Evolutionary conservation across 164 flowering plant genomes (phyloP).

Genomic region (Chloranthus sessilifolius): DNA sequence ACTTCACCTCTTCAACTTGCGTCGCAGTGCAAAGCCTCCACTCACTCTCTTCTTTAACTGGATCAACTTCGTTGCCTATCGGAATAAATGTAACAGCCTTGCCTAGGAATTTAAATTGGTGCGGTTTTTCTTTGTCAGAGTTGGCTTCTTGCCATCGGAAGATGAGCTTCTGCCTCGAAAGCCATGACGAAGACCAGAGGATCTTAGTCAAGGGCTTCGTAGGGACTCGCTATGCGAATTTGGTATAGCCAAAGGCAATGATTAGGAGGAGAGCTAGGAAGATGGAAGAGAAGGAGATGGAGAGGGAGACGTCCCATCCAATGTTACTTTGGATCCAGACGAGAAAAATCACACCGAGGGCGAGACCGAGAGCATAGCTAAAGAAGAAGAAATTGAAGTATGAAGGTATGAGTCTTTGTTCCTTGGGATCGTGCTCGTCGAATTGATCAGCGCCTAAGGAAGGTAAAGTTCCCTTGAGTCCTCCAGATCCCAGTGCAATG

Average conservation of each 20-base stretch:
- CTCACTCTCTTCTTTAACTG: constrained; percentile 13
- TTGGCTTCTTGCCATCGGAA: constrained; percentile 1
- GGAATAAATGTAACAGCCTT: constrained; percentile 10
- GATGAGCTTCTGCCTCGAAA: constrained; percentile 10
- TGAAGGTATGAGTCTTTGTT: constrained; percentile 21
- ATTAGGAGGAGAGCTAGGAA: constrained; percentile 9
- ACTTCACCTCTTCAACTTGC: constrained; percentile 49
- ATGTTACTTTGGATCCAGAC: constrained; percentile 28
- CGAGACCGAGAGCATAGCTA: constrained; percentile 18
- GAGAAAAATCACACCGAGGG: constrained; percentile 24
- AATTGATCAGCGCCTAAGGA: constrained; percentile 12
- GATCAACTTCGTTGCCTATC: neutral
- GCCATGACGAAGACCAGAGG: constrained; percentile 17
- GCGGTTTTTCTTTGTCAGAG: constrained; percentile 3
- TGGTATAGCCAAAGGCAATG: constrained; percentile 6
- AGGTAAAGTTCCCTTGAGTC: constrained; percentile 26
- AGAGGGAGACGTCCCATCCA: constrained; percentile 19
- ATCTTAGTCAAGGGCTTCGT: constrained; percentile 19
- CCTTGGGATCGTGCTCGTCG: constrained; percentile 9
- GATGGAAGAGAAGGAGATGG: constrained; percentile 11
- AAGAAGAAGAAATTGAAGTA: constrained; percentile 34
- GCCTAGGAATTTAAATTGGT: constrained; percentile 14
- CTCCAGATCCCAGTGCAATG: constrained; percentile 32
- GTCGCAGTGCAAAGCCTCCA: constrained; percentile 43
- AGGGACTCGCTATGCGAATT: constrained; percentile 19